Evolutionary conservation across 345 rosid species (phyloP), one percentile per base, ranked within the genome.

Genomic region (Turritis glabra): DNA sequence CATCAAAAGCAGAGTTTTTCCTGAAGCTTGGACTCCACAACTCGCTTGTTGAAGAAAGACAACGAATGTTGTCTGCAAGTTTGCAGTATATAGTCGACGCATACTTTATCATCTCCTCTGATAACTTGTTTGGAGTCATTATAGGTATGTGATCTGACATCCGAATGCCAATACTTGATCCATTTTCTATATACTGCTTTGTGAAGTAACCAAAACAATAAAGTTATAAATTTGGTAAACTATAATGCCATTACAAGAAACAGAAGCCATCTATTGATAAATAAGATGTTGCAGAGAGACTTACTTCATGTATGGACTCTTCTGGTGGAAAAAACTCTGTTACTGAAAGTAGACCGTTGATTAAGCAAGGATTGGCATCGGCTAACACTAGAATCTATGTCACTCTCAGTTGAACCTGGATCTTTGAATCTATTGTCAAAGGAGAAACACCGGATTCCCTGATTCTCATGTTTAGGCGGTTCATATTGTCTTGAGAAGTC

Each of bases 51-150:
- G n/a, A n/a, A n/a, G n/a, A n/a, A n/a, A n/a, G n/a, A n/a, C n/a
- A n/a, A n/a, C n/a, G n/a, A n/a, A n/a, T n/a, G n/a, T n/a, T n/a
- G n/a, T n/a, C n/a, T n/a, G n/a, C n/a, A n/a, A n/a, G n/a, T n/a
- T n/a, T n/a, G 87, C 84, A 83, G 80, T 83, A 91, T 61, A 94
- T 87, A 68, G 86, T 78, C 18, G 97, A 84, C 87, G 84, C 87
- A 84, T 93, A 90, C 83, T 84, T 90, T 61, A 94, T 63, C 97
- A 94, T 94, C 60, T 90, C 96, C 81, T 91, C 93, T n/a, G 97
- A 86, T 59, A 94, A 83, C 83, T 85, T 87, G 89, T 88, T 91
- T 30, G 98, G 93, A 33, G 90, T 85, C 81, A 87, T 88, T 25
- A 5, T 52, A 26, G 84, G 83, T 68, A 91, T 81, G 61, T 94